Conservation (phyloP, 176 grass and related monocot species). For the Zea mays region Zm-B73-REFERENCE-NAM-5.0 NC_050097.1:24672001-24672500, state of each 20-base stretch:
- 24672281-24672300: slow-evolving; percentile 37
- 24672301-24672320: too few relatives aligned
- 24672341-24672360: too few relatives aligned
- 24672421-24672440: too few relatives aligned
- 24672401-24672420: too few relatives aligned
- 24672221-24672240: slow-evolving; percentile 34
- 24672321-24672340: too few relatives aligned
- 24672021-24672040: neutral
- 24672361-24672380: too few relatives aligned
- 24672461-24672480: too few relatives aligned
- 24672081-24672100: slow-evolving; percentile 36
- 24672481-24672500: too few relatives aligned
- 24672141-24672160: neutral
- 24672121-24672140: slow-evolving; percentile 54
- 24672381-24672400: too few relatives aligned
- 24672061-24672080: slow-evolving; percentile 41
- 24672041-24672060: slow-evolving; percentile 44
- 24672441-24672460: too few relatives aligned
- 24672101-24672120: slow-evolving; percentile 41
- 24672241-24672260: slow-evolving; percentile 21
- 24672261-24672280: slow-evolving; percentile 56
- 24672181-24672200: slow-evolving; percentile 40
- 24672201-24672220: slow-evolving; percentile 46
- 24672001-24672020: neutral
- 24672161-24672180: slow-evolving; percentile 38